These are phyloP conservation scores for Alternaria triticimaculans DNA, from an alignment of 2,329 filamentous ascomycete genomes.

Conservation along the genomic window DNA sequence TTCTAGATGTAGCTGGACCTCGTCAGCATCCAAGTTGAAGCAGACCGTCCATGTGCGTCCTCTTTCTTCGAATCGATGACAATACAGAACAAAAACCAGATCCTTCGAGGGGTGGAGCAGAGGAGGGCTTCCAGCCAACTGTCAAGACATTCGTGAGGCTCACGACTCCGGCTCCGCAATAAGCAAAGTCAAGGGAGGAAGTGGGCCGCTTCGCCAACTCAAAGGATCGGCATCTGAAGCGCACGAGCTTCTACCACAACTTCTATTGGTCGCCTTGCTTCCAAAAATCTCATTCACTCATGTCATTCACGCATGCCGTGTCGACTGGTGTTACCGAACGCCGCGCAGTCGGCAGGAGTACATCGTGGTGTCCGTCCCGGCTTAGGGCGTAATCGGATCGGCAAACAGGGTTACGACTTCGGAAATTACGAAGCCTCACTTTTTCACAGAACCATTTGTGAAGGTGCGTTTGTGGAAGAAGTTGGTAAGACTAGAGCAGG, in stretches of 20 bases:
- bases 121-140: not conserved
- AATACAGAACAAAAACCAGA: not conserved
- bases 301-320: not conserved
- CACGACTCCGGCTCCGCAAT: not conserved
- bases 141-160: not conserved
- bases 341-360: not conserved
- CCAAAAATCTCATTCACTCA: not conserved
- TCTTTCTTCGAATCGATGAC: not conserved
- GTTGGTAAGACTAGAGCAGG: not conserved
- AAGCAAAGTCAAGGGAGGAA: not conserved
- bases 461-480: not conserved
- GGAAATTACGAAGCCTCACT: not conserved
- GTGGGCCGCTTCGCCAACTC: not conserved
- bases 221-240: not conserved
- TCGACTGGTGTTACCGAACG: not conserved
- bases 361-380: not conserved
- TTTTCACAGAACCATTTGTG: not conserved
- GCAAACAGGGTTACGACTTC: not conserved
- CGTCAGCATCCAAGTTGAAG: not conserved
- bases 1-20: not conserved
- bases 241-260: not conserved
- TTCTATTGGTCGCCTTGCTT: not conserved
- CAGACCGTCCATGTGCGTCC: not conserved
- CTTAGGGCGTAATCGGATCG: not conserved
- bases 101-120: not conserved